phyloP scores from a whole-genome alignment of 139 green algal genomes.

The Volvox africanus region DNA sequence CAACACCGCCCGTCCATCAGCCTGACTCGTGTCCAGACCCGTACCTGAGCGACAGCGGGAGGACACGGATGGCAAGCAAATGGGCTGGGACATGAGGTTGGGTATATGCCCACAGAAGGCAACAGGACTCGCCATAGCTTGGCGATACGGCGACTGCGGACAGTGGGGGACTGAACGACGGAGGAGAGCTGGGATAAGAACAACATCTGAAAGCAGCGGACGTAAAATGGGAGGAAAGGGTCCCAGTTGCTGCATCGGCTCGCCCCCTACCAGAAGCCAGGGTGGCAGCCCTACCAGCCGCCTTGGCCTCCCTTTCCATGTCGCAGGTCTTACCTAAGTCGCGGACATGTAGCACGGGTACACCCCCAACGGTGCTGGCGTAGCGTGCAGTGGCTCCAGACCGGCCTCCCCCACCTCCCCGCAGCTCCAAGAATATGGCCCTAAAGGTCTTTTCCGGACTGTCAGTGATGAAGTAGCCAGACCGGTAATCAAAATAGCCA shows the following conservation, averaged over 20 bases:
- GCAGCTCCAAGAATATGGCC: slow-evolving; percentile 72
- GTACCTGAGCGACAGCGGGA: slow-evolving; percentile 53
- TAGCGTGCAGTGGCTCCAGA: background rate
- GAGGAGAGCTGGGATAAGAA: background rate
- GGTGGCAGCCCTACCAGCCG: too few species aligned
- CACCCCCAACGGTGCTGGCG: slow-evolving; percentile 7
- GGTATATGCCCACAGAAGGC: background rate
- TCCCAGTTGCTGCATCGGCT: too few species aligned
- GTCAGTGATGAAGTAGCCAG: slow-evolving; percentile 76
- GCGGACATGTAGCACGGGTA: slow-evolving; percentile 13
- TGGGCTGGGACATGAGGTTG: too few species aligned
- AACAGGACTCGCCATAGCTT: background rate
- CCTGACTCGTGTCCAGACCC: slow-evolving; percentile 73
- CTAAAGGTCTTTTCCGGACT: slow-evolving; percentile 54
- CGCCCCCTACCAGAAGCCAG: background rate
- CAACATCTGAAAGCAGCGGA: background rate
- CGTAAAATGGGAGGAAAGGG: background rate
- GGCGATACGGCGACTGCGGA: background rate
- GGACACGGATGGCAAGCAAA: background rate
- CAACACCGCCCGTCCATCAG: slow-evolving; percentile 62
- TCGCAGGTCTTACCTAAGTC: slow-evolving; percentile 44
- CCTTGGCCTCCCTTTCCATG: too few species aligned
- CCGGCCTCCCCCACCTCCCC: background rate
- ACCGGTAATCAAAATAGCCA: slow-evolving; percentile 67
- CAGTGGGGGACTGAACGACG: background rate